These are phyloP conservation scores for Tetrapisispora namnaoensis DNA, from an alignment of 805 yeast species.

Conservation along the genomic window DNA sequence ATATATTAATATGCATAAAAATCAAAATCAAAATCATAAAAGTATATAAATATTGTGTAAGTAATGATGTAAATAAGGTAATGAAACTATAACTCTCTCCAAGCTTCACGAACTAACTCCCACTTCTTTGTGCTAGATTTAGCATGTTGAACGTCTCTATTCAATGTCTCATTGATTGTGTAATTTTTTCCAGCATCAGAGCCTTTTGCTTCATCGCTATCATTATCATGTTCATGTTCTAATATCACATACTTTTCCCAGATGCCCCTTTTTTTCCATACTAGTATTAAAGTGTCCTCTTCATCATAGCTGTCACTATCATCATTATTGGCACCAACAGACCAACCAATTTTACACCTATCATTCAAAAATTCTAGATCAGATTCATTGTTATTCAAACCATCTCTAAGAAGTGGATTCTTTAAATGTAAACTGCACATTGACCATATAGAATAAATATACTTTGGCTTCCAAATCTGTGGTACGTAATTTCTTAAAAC, in stretches of 20 bases:
- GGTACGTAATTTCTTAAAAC: slow-evolving; percentile 49
- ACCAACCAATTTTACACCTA: slow-evolving; percentile 27
- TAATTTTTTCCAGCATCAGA: slow-evolving; percentile 1
- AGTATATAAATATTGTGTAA: neutral
- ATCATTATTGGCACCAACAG: slow-evolving; percentile 4
- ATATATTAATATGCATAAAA: neutral
- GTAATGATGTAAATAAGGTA: slow-evolving; percentile 25
- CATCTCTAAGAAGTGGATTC: slow-evolving; percentile 19
- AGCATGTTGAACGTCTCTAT: slow-evolving; percentile 4
- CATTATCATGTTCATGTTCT: slow-evolving; percentile 29
- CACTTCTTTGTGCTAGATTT: slow-evolving; percentile 31
- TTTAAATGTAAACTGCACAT: slow-evolving; percentile 59
- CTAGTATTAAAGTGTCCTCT: slow-evolving; percentile 58
- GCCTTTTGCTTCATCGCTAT: too few species aligned
- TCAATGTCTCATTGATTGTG: slow-evolving; percentile 16
- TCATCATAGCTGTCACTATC: slow-evolving; percentile 24
- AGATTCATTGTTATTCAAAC: slow-evolving; percentile 5
- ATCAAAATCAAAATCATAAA: neutral
- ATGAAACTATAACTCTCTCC: slow-evolving; percentile 37
- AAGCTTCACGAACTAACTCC: slow-evolving; percentile 59
- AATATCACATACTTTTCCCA: slow-evolving; percentile 82
- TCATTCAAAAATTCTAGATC: slow-evolving; percentile 16
- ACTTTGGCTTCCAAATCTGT: slow-evolving; percentile 48
- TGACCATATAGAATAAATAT: slow-evolving; percentile 82
- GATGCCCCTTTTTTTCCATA: slow-evolving; percentile 64